Evolutionary conservation across 108 stramenopile genomes (phyloP).

Genomic region (Skeletonema potamos): DNA sequence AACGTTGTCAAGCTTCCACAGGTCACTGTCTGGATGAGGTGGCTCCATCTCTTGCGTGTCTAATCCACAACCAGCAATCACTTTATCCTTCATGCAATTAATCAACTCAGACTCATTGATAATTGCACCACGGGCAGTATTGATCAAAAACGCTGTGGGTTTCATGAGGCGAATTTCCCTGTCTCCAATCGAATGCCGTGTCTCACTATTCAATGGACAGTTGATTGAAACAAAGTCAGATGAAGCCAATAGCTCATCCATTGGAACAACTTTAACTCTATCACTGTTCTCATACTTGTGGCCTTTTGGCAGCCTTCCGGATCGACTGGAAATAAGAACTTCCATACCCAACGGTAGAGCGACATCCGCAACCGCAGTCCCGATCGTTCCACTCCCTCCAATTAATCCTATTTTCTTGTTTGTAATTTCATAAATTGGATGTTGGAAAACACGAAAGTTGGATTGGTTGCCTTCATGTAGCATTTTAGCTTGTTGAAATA

Average conservation of each 20-base stretch:
- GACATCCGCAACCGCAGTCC: slow-evolving; percentile 79
- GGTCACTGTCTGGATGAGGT: slow-evolving; percentile 52
- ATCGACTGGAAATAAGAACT: slow-evolving; percentile 68
- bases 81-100: slow-evolving; percentile 58
- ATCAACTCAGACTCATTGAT: slow-evolving; percentile 84
- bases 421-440: slow-evolving; percentile 75
- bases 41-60: slow-evolving; percentile 81
- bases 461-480: slow-evolving; percentile 54
- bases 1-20: slow-evolving; percentile 79
- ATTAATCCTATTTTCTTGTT: slow-evolving; percentile 86
- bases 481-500: slow-evolving; percentile 79
- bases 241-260: slow-evolving; percentile 55
- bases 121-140: slow-evolving; percentile 88
- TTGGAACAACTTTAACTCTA: slow-evolving; percentile 49
- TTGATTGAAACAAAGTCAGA: slow-evolving; percentile 88
- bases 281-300: slow-evolving; percentile 63
- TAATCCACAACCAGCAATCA: slow-evolving; percentile 85
- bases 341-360: slow-evolving; percentile 88
- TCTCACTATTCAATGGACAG: slow-evolving; percentile 84
- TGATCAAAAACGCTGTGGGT: slow-evolving; percentile 86
- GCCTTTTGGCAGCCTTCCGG: slow-evolving; percentile 51
- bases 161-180: slow-evolving; percentile 81
- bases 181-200: slow-evolving; percentile 74
- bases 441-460: slow-evolving; percentile 75
- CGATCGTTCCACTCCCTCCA: slow-evolving; percentile 89